Percentiles rank a stretch among this genome's conserved stretches.
Evolutionary conservation across 768 basidiomycete species (phyloP).

Genomic region (Calocybe cyanea): DNA sequence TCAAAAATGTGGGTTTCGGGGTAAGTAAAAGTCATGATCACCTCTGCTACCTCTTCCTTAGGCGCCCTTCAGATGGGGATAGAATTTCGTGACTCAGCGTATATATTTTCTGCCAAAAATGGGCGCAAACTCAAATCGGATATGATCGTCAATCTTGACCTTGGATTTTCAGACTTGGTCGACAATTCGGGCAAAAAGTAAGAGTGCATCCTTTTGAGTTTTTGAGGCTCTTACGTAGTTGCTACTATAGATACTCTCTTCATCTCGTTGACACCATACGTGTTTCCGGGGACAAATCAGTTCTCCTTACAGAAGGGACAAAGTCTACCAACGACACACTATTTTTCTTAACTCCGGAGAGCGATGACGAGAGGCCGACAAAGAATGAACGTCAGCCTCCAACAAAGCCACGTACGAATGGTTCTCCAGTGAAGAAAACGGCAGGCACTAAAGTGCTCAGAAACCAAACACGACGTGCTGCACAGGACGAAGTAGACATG

Average conservation of each 20-base stretch:
- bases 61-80: constrained; percentile 70
- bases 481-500: constrained; percentile 79
- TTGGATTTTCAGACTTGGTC: constrained; percentile 82
- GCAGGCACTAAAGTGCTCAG: constrained; percentile 84
- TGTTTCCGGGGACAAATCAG: constrained; percentile 60
- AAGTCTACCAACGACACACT: constrained; percentile 84
- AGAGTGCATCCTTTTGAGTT: constrained; percentile 14
- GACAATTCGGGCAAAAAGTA: constrained; percentile 80
- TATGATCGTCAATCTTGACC: constrained; percentile 82
- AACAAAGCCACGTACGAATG: constrained; percentile 52
- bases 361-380: constrained; percentile 54
- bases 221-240: constrained; percentile 1
- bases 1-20: constrained; percentile 87
- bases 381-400: constrained; percentile 54
- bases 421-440: constrained; percentile 65
- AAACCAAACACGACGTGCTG: constrained; percentile 86
- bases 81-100: constrained; percentile 89
- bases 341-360: constrained; percentile 72
- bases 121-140: constrained; percentile 61
- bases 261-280: constrained; percentile 88
- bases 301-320: constrained; percentile 78
- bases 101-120: constrained; percentile 82
- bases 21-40: constrained; percentile 39
- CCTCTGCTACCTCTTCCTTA: constrained; percentile 1
- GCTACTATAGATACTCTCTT: constrained; percentile 66